Evolutionary conservation across 805 yeast genomes (phyloP).

Genomic region (Jamesozyma lodderae): DNA sequence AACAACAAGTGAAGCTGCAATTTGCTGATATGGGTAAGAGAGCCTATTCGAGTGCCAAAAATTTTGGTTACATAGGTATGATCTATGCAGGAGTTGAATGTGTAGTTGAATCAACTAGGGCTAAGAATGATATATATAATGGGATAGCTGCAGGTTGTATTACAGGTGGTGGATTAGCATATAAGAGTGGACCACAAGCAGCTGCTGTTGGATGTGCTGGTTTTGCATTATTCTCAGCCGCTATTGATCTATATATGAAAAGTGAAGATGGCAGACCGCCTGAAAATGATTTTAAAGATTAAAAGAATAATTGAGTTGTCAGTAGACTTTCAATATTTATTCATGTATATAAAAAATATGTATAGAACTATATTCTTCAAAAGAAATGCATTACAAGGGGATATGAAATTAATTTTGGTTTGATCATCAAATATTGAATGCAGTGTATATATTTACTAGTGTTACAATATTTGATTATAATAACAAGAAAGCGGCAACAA

Average conservation of each 20-base stretch:
- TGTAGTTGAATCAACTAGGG: conserved; percentile 73
- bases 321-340: neutral
- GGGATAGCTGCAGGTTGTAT: conserved; percentile 91
- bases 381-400: neutral
- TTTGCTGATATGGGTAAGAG: conserved; percentile 87
- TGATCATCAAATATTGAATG: too few relatives aligned
- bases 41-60: conserved; percentile 83
- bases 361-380: neutral
- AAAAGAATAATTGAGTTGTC: conserved; percentile 3
- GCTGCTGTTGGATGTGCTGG: conserved; percentile 93
- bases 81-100: conserved; percentile 91
- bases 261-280: conserved; percentile 83
- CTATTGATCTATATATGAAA: conserved; percentile 77
- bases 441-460: neutral
- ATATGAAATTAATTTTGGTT: too few relatives aligned
- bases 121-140: conserved; percentile 85
- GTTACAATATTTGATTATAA: neutral
- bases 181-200: conserved; percentile 89
- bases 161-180: conserved; percentile 93
- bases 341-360: neutral
- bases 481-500: conserved; percentile 1
- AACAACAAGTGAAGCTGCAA: conserved; percentile 86
- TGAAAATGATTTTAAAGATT: conserved; percentile 71
- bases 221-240: conserved; percentile 90
- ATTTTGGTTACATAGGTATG: conserved; percentile 88